Base-by-base conservation (phyloP, 139 green algal species). In the Axilococcus clingmanii region DNA sequence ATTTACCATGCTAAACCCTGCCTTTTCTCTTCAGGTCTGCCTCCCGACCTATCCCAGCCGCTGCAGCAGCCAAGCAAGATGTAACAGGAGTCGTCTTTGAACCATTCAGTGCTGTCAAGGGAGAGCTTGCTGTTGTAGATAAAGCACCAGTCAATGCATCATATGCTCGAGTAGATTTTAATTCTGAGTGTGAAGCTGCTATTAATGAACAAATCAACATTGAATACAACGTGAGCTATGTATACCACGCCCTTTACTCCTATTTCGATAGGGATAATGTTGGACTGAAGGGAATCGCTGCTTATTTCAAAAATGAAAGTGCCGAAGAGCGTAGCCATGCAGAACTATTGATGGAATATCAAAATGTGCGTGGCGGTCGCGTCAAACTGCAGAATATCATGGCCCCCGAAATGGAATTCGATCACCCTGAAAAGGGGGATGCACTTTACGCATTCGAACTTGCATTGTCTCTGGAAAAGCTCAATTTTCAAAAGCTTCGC, bases 181-280 rank as follows among this genome's bases (percentile, higher is more conserved):
- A 74, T 36, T 40, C 65, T 0, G 81, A 86, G 17, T 82, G 66
- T 45, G 87, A 95, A 68, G 80, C 83, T 2, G 88, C 81, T 7
- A 72, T 97, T 43, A 97, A 97, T 65, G 88, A 96, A 70, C 89
- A 97, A 59, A 66, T 59, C 68, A 84, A 73, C 68, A 83, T 93
- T 42, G 84, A 94, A 76, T 88, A 89, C 71, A 89, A 81, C 38
- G 78, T 95, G 35, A 84, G 62, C 11, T 95, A 95, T 57, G 75
- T 95, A 20, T 98, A 98, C 70, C 89, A 96, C 50, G 71, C 86
- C 1, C 69, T 98, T 30, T 93, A 75, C 36, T 66, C 75, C 17
- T 98, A 91, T 79, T 97, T 97, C 58, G 71, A 83, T 37, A 80
- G 87, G n/a, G 91, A 97, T 78, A 96, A 97, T 52, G 87, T 98